Percentiles rank a stretch among this genome's conserved stretches.
phyloP scores from a whole-genome alignment of 106 monocot species.

The Dendrobium nobile region DNA sequence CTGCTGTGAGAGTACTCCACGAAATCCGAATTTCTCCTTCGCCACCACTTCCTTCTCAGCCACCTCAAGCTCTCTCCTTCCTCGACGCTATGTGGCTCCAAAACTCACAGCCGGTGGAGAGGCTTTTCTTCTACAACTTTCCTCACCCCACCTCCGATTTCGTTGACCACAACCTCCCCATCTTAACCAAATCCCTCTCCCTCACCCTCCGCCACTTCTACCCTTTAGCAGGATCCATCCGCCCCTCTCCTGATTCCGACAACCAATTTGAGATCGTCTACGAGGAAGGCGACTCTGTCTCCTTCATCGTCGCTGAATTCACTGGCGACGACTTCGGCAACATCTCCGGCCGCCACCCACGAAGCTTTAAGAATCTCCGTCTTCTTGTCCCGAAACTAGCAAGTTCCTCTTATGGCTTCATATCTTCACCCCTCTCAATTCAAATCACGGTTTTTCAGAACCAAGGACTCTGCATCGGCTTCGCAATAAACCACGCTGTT shows the following conservation, averaged over 20 bases:
- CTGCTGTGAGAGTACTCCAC: background rate
- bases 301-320: background rate
- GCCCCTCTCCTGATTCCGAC: background rate
- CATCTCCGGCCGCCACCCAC: slow-evolving; percentile 9
- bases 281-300: slow-evolving; percentile 16
- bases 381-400: slow-evolving; percentile 16
- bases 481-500: background rate
- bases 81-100: slow-evolving; percentile 27
- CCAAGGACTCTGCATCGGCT: background rate
- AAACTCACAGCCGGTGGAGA: slow-evolving; percentile 22
- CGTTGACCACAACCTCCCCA: slow-evolving; percentile 20
- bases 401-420: slow-evolving; percentile 8
- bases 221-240: slow-evolving; percentile 26
- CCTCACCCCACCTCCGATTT: slow-evolving; percentile 20
- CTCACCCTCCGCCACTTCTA: slow-evolving; percentile 33
- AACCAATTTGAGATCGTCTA: slow-evolving; percentile 22
- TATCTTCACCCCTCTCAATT: slow-evolving; percentile 18
- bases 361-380: slow-evolving; percentile 6
- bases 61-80: slow-evolving; percentile 24
- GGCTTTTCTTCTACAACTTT: slow-evolving; percentile 48
- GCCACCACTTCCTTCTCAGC: background rate
- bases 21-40: slow-evolving; percentile 5
- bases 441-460: background rate
- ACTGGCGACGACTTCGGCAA: slow-evolving; percentile 2
- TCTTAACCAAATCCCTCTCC: slow-evolving; percentile 46